Base-by-base conservation (phyloP, 2,329 filamentous ascomycete species). In the Lasiodiplodia gonubiensis region DNA sequence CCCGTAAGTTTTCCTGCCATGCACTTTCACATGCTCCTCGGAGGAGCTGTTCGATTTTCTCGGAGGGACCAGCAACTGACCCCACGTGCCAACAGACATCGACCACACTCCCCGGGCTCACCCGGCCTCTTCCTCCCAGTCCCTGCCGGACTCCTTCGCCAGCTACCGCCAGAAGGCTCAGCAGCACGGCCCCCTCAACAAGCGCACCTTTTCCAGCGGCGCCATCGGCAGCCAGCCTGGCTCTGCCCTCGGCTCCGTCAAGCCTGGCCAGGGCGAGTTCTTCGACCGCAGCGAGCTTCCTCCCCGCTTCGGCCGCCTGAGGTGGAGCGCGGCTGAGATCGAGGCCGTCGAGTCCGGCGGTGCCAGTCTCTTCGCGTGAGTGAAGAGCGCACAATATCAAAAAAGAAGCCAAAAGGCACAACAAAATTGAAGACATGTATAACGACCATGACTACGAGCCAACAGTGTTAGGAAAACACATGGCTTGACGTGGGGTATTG, bases 271-370 rank as follows among this genome's bases (percentile, higher is more conserved):
- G 74, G 94, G 94, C 72, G 83, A 92, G 79, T 93, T 86, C 80
- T 97, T 97, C 78, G 95, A 98, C 80, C 89, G 93, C 73, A 92
- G 88, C 73, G 92, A 99, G 82, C 89, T 99, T 27, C 94, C 95
- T 21, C 78, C 84, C 70, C 88, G 94, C 74, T 99, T 97, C 87
- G 88, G 90, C 75, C 87, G 93, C 71, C 83, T 87, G 59, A 86
- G 88, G 14, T 91, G 94, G 81, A 90, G 87, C 46, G 81, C 89
- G 73, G 89, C 89, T 52, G 95, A 99, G 86, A 99, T 99, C 69
- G 95, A 98, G 80, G 94, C 93, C 25, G 87, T 99, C 75, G 93
- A 97, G 87, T 95, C 92, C 67, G 95, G 94, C 66, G 95, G 95
- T 67, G 95, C 94, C 39, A 90, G 87, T 75, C 74, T 88, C 71